phyloP scores from a whole-genome alignment of 768 basidiomycete genomes.

The Suillus americanus region DNA sequence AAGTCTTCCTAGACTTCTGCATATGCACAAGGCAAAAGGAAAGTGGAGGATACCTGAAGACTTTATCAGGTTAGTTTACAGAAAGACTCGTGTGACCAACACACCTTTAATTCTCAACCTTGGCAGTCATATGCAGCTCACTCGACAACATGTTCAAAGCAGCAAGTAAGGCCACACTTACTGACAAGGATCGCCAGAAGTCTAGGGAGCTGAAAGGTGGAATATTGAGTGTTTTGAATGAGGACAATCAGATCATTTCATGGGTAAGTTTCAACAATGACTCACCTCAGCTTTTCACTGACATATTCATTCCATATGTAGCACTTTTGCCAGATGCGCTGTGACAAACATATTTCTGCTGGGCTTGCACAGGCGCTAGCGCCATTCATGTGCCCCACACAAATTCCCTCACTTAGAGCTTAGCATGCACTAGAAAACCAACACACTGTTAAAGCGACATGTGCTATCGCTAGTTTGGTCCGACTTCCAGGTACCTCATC shows the following conservation, averaged over 20 bases:
- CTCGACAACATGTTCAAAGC: constrained; percentile 20
- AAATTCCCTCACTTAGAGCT: no score
- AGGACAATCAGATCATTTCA: constrained; percentile 14
- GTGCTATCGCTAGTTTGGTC: no score
- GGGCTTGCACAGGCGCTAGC: no score
- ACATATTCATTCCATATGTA: no score
- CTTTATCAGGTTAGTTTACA: neutral
- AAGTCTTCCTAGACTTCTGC: constrained; percentile 18
- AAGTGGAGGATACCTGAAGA: constrained; percentile 3
- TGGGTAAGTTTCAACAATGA: constrained; percentile 13
- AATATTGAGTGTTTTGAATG: constrained; percentile 16
- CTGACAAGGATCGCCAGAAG: neutral
- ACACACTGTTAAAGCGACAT: no score
- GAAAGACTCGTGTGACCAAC: no score
- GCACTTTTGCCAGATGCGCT: constrained; percentile 19
- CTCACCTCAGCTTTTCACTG: neutral
- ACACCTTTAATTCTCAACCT: no score
- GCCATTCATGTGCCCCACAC: no score
- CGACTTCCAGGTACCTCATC: no score
- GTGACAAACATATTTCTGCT: no score
- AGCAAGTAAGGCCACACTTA: constrained; percentile 13
- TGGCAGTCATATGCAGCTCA: neutral
- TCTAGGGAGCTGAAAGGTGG: constrained; percentile 12
- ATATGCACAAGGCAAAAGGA: neutral
- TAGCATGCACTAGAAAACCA: no score